Base-by-base conservation (phyloP, 495 filamentous ascomycete genomes). In the Podospora bellae-mahoneyi region DNA sequence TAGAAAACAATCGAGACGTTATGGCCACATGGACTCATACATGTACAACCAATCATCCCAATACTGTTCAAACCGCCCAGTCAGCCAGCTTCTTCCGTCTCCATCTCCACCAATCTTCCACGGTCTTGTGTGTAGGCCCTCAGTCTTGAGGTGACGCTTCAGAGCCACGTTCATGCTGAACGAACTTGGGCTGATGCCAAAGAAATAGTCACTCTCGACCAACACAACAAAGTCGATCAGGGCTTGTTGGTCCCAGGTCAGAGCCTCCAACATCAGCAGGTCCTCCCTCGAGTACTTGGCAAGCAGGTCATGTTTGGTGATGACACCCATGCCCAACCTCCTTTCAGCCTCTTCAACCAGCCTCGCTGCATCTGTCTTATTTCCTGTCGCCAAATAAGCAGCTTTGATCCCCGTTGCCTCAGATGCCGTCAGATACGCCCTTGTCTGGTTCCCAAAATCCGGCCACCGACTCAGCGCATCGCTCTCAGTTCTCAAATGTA, bases 11-110 rank as follows among this genome's bases (percentile, higher is more conserved):
- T 23, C 23, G 23, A 48, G 9, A 10, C 9, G 0, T 10, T 60
- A 81, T 20, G 81, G 78, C 80, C 81, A 83, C 68, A 83, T 69
- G 0, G 79, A 79, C 44, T 83, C 81, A 53, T 74, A 83, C 80
- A 83, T 83, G 34, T 79, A 83, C 7, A 81, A 65, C 80, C 80
- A 82, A 39, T 83, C 78, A 19, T 80, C 76, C 79, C 78, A 82
- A 60, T 82, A 83, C 5, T 74, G 65, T 20, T 77, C 71, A 60
- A 79, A 79, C 7, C 71, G 76, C 2, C 81, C 81, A 0, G 79
- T 71, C 32, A 83, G 68, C 80, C 79, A 81, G 34, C 80, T 83
- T 30, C 77, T 65, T 23, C 74, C 78, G 63, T 83, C 80, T 0
- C 81, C 75, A 3, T 71, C 72, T 3, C 77, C 77, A 7, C 80